Base-by-base conservation (phyloP, 108 stramenopile genomes). In the Nitzschia sp. region DNA sequence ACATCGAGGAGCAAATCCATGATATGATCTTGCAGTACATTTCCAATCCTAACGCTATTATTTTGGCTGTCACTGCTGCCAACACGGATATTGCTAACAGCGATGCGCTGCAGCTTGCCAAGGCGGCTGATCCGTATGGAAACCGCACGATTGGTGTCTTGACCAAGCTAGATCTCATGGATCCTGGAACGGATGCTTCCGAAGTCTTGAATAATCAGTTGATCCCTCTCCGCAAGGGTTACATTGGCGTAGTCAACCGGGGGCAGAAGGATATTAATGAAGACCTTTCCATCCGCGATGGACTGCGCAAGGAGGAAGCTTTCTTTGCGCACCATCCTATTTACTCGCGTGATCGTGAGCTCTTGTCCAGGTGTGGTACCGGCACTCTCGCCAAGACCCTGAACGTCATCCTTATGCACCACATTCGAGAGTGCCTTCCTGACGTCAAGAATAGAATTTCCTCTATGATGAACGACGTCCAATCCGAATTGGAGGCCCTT, bases 111-210 rank as follows among this genome's bases (percentile, higher is more conserved):
- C 94, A 96, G 71, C 66, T 99, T 68, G 99, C 99, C 8, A 80
- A 95, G 55, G 84, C 85, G 5, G 95, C 92, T 24, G 98, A 97
- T 70, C 96, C 96, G 0, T 66, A 79, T 54, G 96, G 96, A 5
- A 95, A 92, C 67, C 82, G 99, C 19, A 99, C 99, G 6, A 90
- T 99, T 64, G 99, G 99, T 5, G 98, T 99, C 3, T 68, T 99
- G 27, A 99, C 98, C 26, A 99, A 99, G 80, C 70, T 98, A 15
- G 99, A 99, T 78, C 79, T 98, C 46, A 97, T 99, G 97, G 99
- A 98, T 80, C 93, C 92, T n/a, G 98, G 98, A 28, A 98, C 97
- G 35, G 98, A 98, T 82, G 95, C 91, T 0, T 61, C 74, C 29
- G 95, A 98, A 35, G 93, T 97, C 51, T 82, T 99, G 48, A 55